Evolutionary conservation across 1,284 basidiomycete genomes (phyloP), one percentile per base, ranked within the genome.

Genomic region (Coriolopsis trogii): DNA sequence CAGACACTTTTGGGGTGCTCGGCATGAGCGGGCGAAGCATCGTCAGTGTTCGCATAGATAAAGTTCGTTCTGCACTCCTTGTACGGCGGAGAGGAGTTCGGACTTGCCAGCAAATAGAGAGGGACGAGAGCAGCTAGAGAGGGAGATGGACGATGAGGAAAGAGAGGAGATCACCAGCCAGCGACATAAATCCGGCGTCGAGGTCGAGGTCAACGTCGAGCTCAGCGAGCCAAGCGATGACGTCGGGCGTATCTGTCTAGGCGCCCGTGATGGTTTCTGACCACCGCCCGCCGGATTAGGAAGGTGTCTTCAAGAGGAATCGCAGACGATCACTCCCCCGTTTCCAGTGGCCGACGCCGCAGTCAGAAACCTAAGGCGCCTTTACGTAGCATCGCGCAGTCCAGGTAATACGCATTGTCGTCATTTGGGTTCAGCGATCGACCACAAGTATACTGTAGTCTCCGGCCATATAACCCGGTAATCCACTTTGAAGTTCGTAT

Each of bases 1-100:
- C 34, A 41, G 10, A 25, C 47, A 38, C 29, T 55, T 63, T 58
- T 59, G 54, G 62, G 62, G 62, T 59, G 50, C 61, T 61, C 61
- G 62, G 58, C 57, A 59, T 36, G 52, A 51, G 44, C 43, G n/a
- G n/a, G n/a, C n/a, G 49, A 60, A 46, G 55, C 49, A 52, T 46
- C 55, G 52, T 51, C 46, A 34, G 46, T 37, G 45, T 59, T 39
- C 41, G 49, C 28, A 49, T 42, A 45, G 56, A 55, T 53, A 50
- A 50, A 51, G 51, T 49, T 53, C 49, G 44, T 51, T 36, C 44
- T 46, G 26, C 36, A 53, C 44, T 41, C 41, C 41, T 45, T 40
- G 10, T 29, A 8, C 10, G 31, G 26, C 10, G 28, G 21, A 29
- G 25, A 4, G 10, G 28, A 31, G 13, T 31, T 6, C 30, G 23